Evolutionary conservation across 352 stramenopile species (phyloP).

Genomic region (Thraustochytrium striatum): DNA sequence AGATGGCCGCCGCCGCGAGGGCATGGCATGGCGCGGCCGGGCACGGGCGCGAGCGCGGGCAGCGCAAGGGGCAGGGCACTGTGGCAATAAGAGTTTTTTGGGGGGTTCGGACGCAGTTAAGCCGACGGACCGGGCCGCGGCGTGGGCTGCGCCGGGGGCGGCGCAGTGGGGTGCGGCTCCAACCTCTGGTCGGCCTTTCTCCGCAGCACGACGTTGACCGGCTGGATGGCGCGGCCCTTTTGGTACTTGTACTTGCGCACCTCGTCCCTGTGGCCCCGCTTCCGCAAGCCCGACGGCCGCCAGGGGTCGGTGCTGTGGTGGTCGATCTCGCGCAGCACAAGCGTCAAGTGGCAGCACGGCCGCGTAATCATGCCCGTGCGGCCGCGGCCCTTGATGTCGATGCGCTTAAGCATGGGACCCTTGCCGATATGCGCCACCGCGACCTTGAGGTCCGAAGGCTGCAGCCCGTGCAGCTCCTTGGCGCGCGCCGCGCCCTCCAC

Average conservation of each 20-base stretch:
- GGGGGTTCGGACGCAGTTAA: too few species aligned
- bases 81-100: too few species aligned
- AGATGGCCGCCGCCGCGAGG: too few species aligned
- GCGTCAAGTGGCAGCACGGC: not conserved
- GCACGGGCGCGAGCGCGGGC: too few species aligned
- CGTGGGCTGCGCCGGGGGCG: too few species aligned
- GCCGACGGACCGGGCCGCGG: too few species aligned
- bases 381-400: constrained; percentile 44
- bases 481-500: constrained; percentile 39
- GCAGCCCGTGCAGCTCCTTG: constrained; percentile 34
- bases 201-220: too few species aligned
- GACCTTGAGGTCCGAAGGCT: not conserved
- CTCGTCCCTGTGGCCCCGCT: not conserved
- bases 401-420: constrained; percentile 4
- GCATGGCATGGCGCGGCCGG: too few species aligned
- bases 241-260: not conserved
- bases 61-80: too few species aligned
- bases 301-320: not conserved
- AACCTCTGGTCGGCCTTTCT: too few species aligned
- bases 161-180: too few species aligned
- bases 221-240: not conserved
- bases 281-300: not conserved
- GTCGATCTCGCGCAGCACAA: constrained; percentile 41
- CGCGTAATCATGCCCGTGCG: constrained; percentile 6
- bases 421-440: constrained; percentile 15